Evolutionary conservation across 2,329 filamentous ascomycete species (phyloP).

Genomic region (Aspergillus persii): DNA sequence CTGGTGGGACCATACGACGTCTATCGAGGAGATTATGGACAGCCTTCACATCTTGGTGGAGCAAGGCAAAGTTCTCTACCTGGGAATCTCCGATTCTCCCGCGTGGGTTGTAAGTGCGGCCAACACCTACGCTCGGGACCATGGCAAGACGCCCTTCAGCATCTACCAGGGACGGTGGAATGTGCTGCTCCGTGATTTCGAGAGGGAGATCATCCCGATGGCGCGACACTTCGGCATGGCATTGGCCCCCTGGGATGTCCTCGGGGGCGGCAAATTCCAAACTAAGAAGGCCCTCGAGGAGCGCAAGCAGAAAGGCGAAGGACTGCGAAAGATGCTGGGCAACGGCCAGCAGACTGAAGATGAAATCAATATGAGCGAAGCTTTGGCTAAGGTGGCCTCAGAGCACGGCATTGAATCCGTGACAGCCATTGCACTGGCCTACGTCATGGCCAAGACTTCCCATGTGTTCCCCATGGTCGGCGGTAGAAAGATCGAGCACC

Average conservation of each 20-base stretch:
- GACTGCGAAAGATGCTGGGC: conserved; percentile 29
- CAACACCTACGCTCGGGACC: conserved; percentile 39
- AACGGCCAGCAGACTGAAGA: conserved; percentile 47
- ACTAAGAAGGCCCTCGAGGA: conserved; percentile 48
- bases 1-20: conserved; percentile 50
- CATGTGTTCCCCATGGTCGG: conserved; percentile 74
- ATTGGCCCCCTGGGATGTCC: conserved; percentile 59
- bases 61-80: conserved; percentile 42
- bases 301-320: conserved; percentile 44
- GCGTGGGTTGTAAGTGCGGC: conserved; percentile 42
- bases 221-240: conserved; percentile 44
- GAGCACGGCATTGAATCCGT: conserved; percentile 56
- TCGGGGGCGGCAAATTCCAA: conserved; percentile 55
- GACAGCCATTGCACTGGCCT: conserved; percentile 67
- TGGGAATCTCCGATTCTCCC: conserved; percentile 42
- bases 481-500: conserved; percentile 66
- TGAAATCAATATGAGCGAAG: conserved; percentile 53
- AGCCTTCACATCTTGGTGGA: conserved; percentile 39
- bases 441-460: conserved; percentile 70
- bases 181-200: conserved; percentile 39
- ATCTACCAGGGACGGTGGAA: conserved; percentile 44
- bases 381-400: conserved; percentile 60
- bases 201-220: conserved; percentile 45
- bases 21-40: conserved; percentile 40
- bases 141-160: conserved; percentile 41